Evolutionary conservation across 169 alveolate species (phyloP).

Genomic region (Besnoitia besnoiti): DNA sequence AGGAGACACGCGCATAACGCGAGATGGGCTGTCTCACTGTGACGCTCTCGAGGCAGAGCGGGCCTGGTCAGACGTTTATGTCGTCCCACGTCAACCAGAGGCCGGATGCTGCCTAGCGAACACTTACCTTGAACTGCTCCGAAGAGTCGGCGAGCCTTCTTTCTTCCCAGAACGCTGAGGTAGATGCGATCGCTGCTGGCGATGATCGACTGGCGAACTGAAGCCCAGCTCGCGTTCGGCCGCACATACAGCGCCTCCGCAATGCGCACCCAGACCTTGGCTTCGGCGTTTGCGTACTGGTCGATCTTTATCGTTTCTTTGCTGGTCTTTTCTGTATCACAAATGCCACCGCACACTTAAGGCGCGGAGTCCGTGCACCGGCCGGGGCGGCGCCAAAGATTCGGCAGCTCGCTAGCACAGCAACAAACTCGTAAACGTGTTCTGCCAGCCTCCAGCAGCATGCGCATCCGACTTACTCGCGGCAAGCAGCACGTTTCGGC

Average conservation of each 20-base stretch:
- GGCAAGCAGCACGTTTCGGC: not conserved
- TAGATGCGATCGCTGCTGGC: not conserved
- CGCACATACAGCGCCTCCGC: not conserved
- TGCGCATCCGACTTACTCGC: conserved; percentile 5
- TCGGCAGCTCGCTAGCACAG: no score
- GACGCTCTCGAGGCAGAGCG: no score
- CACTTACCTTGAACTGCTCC: not conserved
- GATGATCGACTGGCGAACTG: not conserved
- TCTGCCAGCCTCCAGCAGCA: no score
- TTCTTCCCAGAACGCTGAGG: not conserved
- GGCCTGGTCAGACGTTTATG: no score
- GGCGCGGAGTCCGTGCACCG: no score
- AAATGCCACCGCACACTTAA: not conserved
- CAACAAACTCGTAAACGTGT: no score
- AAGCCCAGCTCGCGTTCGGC: not conserved
- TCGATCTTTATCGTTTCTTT: not conserved
- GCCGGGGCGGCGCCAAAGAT: no score
- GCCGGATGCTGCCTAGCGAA: not conserved
- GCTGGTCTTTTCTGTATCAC: not conserved
- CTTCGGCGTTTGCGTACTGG: conserved; percentile 10
- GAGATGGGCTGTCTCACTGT: no score
- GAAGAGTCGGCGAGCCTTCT: conserved; percentile 21
- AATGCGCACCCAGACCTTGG: conserved; percentile 10
- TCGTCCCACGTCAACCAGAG: no score
- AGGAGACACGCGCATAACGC: no score